phyloP scores from a whole-genome alignment of 306 rosid genomes.

The Acacia melanoxylon region DNA sequence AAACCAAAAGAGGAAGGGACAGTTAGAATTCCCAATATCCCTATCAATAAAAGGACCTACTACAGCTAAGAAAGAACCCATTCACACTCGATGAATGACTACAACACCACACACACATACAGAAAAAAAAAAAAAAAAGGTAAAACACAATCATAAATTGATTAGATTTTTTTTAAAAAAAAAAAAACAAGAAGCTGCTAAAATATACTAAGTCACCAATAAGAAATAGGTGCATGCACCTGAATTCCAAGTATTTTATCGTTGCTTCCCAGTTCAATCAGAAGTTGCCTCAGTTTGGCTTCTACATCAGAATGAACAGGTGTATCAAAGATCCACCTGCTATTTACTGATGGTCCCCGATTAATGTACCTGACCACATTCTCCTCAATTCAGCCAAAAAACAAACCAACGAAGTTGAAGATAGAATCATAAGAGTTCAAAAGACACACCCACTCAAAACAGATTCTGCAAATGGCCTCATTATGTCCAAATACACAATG shows the following conservation, averaged over 20 bases:
- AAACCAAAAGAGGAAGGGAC: too few species aligned
- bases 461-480: constrained; percentile 98
- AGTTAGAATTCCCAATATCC: too few species aligned
- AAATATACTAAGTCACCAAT: constrained; percentile 1
- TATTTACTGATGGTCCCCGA: constrained; percentile 73
- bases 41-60: neutral
- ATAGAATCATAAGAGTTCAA: constrained; percentile 4
- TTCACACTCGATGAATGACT: neutral
- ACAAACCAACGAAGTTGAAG: constrained; percentile 31
- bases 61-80: neutral
- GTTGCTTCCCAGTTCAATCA: constrained; percentile 71
- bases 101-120: neutral
- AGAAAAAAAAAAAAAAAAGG: constrained; percentile 11
- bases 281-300: constrained; percentile 77
- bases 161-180: constrained; percentile 11
- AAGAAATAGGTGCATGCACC: constrained; percentile 46
- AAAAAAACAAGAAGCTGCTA: neutral
- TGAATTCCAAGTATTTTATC: constrained; percentile 95
- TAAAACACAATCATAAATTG: constrained; percentile 12
- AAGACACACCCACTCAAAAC: constrained; percentile 78
- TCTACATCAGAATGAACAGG: constrained; percentile 80
- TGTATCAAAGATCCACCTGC: constrained; percentile 77
- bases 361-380: constrained; percentile 57
- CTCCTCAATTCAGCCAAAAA: constrained; percentile 42
- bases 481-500: constrained; percentile 82